These are phyloP conservation scores for Ustanciosporium gigantosporum DNA, from an alignment of 1,284 basidiomycete genomes.

Conservation along the genomic window DNA sequence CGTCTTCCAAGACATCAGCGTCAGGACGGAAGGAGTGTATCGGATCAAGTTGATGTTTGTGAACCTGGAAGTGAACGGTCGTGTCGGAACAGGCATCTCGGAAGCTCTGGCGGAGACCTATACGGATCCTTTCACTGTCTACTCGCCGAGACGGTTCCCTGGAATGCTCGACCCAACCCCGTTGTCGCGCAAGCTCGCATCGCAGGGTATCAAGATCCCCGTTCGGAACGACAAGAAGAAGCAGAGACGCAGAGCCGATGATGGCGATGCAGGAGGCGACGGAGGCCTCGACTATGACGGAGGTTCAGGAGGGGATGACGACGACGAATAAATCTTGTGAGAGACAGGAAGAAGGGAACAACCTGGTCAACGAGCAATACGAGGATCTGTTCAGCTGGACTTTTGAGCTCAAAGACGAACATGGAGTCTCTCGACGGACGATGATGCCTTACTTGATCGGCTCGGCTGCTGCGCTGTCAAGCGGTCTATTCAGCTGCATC, in stretches of 20 bases:
- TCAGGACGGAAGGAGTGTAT: slow-evolving; percentile 52
- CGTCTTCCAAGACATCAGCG: slow-evolving; percentile 53
- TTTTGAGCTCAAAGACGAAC: no score
- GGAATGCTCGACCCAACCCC: slow-evolving; percentile 54
- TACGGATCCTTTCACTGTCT: slow-evolving; percentile 52
- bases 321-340: slow-evolving; percentile 16
- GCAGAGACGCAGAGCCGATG: slow-evolving; percentile 21
- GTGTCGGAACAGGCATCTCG: slow-evolving; percentile 42
- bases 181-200: slow-evolving; percentile 49
- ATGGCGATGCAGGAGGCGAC: slow-evolving; percentile 12
- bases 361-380: no score
- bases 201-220: slow-evolving; percentile 55
- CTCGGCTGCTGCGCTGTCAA: no score
- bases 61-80: slow-evolving; percentile 44
- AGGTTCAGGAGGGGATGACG: slow-evolving; percentile 29
- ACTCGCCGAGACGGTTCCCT: slow-evolving; percentile 51
- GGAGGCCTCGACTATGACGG: slow-evolving; percentile 25
- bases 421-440: no score
- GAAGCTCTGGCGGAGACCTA: slow-evolving; percentile 50
- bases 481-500: no score
- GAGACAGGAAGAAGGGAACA: no score
- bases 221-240: slow-evolving; percentile 54
- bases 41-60: slow-evolving; percentile 53
- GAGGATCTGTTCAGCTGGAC: no score
- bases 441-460: no score